Conservation (phyloP, 257 asterid genomes). For the Solanum gracilifrons region DNA sequence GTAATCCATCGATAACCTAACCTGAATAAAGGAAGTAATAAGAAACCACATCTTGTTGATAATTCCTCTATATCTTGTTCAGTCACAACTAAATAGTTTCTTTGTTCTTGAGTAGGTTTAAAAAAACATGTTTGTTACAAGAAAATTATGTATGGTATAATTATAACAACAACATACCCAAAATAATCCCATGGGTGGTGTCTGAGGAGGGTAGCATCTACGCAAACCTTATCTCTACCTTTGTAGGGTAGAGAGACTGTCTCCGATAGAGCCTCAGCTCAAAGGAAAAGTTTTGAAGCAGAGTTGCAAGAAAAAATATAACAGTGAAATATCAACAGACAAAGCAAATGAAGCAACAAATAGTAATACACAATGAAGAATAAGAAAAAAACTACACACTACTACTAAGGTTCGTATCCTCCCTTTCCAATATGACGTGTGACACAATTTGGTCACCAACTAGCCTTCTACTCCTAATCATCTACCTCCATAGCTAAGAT, state of each 20-base stretch:
- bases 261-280: neutral
- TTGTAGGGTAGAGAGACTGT: neutral
- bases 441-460: neutral
- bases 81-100: neutral
- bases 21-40: conserved; percentile 53
- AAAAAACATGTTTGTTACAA: neutral
- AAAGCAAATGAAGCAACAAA: neutral
- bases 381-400: neutral
- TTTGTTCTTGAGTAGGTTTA: neutral
- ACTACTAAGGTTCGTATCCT: neutral
- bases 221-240: neutral
- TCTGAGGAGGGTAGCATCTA: neutral
- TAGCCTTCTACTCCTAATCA: neutral
- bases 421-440: neutral
- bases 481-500: neutral
- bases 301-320: neutral
- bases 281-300: neutral
- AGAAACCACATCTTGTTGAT: conserved; percentile 7
- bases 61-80: neutral
- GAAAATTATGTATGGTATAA: neutral
- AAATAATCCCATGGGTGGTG: neutral
- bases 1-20: conserved; percentile 95
- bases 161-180: neutral
- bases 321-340: neutral
- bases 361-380: neutral